These are phyloP conservation scores for Teratosphaeria pseudoeucalypti DNA, from an alignment of 2,329 filamentous ascomycete genomes.

Conservation along the genomic window DNA sequence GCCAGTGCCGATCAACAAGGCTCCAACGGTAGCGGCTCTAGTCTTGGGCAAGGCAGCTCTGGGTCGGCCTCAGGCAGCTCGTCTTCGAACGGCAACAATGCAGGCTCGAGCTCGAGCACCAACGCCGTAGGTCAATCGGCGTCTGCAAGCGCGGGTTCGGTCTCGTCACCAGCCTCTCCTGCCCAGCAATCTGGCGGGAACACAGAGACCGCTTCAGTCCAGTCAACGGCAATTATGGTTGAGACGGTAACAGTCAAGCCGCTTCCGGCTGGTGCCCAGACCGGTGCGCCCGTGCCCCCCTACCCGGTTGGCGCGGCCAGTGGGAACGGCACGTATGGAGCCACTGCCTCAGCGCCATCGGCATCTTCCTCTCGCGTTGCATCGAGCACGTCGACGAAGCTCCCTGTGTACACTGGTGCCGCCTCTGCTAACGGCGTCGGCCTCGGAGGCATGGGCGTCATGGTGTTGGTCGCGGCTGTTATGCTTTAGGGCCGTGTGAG, in stretches of 20 bases:
- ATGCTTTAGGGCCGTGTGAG: background rate
- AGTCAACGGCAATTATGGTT: background rate
- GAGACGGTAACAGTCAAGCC: slow-evolving; percentile 2
- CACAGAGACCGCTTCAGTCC: background rate
- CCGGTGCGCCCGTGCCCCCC: background rate
- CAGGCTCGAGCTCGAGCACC: background rate
- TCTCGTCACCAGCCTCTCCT: background rate
- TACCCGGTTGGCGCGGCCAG: background rate
- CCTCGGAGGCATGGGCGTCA: background rate
- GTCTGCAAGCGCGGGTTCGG: background rate
- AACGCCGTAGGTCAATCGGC: background rate
- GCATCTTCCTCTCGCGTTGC: background rate
- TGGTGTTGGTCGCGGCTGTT: background rate
- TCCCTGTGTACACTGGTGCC: slow-evolving; percentile 2
- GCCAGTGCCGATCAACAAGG: background rate
- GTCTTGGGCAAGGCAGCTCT: background rate
- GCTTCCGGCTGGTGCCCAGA: background rate
- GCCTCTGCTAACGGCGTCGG: background rate
- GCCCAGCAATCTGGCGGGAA: background rate
- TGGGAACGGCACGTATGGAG: background rate
- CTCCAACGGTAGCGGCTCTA: background rate
- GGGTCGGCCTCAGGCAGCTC: background rate
- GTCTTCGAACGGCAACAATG: background rate
- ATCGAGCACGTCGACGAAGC: background rate
- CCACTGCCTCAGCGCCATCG: background rate